These are phyloP conservation scores for Delonix regia DNA, from an alignment of 306 rosid species.

Conservation along the genomic window DNA sequence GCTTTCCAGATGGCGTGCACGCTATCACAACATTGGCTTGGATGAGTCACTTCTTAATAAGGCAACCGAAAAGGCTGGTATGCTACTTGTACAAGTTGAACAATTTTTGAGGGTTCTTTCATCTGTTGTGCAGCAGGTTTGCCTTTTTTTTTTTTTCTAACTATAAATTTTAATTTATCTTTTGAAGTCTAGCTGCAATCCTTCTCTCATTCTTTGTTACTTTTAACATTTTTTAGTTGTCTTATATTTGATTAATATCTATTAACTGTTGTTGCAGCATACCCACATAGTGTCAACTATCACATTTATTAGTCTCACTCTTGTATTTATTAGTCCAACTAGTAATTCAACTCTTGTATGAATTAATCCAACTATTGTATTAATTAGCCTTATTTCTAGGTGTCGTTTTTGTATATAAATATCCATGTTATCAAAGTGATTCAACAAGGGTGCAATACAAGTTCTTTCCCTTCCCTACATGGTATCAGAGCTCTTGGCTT, in stretches of 20 bases:
- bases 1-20: slow-evolving; percentile 92
- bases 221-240: slow-evolving; percentile 12
- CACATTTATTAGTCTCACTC: no score
- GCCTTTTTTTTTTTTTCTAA: slow-evolving; percentile 13
- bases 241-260: neutral
- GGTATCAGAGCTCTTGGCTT: no score
- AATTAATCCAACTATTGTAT: no score
- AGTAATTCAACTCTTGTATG: no score
- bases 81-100: slow-evolving; percentile 93
- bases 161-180: slow-evolving; percentile 24
- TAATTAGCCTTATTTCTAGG: no score
- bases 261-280: no score
- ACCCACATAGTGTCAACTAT: no score
- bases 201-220: slow-evolving; percentile 14
- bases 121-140: slow-evolving; percentile 93
- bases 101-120: slow-evolving; percentile 92
- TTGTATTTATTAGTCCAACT: no score
- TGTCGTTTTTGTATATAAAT: no score
- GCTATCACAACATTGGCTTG: slow-evolving; percentile 79
- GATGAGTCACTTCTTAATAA: slow-evolving; percentile 75
- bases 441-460: no score
- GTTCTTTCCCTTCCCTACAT: no score
- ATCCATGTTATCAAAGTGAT: no score
- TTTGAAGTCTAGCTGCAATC: slow-evolving; percentile 31
- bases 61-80: slow-evolving; percentile 92